Evolutionary conservation across 208 protist genomes (phyloP), one percentile per base, ranked within the genome.

Genomic region (Naegleria gruberi): DNA sequence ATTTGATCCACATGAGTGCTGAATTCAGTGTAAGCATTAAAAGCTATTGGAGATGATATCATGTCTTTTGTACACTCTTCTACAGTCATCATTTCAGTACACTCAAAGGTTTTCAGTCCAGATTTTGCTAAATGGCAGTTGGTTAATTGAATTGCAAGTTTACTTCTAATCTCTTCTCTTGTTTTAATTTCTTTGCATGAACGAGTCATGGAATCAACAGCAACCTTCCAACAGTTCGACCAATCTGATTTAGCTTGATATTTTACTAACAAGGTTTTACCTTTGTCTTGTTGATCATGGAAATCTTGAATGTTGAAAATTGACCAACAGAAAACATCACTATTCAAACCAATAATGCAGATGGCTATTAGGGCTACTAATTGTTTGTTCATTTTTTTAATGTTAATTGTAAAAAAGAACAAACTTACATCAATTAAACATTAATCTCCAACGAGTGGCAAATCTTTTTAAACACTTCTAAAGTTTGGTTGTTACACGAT

Each of bases 11-110:
- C 83, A 87, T 87, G 83, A 19, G 83, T 55, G 8, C 10, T 55
- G 40, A 87, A 87, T 37, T 87, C 83, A 57, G 83, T 87, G 12
- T 87, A 87, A 51, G 43, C 37, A 34, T 87, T 87, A 23, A 87
- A 87, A 19, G 83, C 83, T 44, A 87, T 87, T n/a, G 83, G 41
- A 40, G 43, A 55, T 6, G 83, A 55, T 12, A 87, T 34, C 83
- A 87, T 87, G 43, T 87, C 83, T 55, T 55, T 46, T 34, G 83
- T 87, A 87, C 83, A 87, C 40, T 87, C 43, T 41, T 55, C 6
- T 19, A 87, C 30, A 6, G 83, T 55, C 83, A 87, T 87, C 26
- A 57, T 4, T 23, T 55, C n/a, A 57, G 42, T 87, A 37, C 83
- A 87, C 19, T 46, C 1, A 87, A 41, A 87, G 0, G 83, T 46